Conservation (phyloP, 345 rosid species). For the Acer negundo region DNA sequence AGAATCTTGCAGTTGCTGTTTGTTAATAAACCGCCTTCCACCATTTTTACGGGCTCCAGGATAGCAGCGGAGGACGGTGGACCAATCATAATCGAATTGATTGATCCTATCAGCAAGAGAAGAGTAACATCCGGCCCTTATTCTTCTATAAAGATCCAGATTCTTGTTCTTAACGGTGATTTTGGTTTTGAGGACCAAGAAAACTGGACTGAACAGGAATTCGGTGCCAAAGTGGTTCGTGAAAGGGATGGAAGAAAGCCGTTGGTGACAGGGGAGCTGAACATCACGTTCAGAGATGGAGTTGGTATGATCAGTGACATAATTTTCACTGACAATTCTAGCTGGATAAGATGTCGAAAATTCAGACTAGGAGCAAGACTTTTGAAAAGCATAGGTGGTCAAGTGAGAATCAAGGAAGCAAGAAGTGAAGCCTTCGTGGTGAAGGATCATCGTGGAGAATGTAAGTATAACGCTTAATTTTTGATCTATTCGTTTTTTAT, state of each 20-base stretch:
- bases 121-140: conserved; percentile 43
- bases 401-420: conserved; percentile 56
- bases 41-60: conserved; percentile 63
- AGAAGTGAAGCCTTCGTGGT: conserved; percentile 65
- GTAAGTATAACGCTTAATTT: conserved; percentile 43
- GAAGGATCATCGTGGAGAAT: conserved; percentile 84
- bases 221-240: conserved; percentile 45
- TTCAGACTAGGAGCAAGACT: conserved; percentile 75
- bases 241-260: conserved; percentile 76
- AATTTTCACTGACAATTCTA: conserved; percentile 72
- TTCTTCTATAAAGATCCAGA: conserved; percentile 55
- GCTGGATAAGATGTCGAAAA: conserved; percentile 72
- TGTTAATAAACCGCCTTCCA: conserved; percentile 30
- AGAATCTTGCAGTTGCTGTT: conserved; percentile 47
- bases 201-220: conserved; percentile 48
- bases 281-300: conserved; percentile 46
- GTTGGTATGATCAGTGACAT: conserved; percentile 46
- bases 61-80: conserved; percentile 49
- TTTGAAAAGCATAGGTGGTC: conserved; percentile 34
- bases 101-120: conserved; percentile 42
- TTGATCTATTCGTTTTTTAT: neutral
- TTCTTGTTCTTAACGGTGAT: conserved; percentile 67
- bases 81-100: conserved; percentile 42
- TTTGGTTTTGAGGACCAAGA: conserved; percentile 48
- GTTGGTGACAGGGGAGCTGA: conserved; percentile 61